Evolutionary conservation across 2,329 filamentous ascomycete species (phyloP), one percentile per base, ranked within the genome.

Genomic region (Sordariomycetes sp.): DNA sequence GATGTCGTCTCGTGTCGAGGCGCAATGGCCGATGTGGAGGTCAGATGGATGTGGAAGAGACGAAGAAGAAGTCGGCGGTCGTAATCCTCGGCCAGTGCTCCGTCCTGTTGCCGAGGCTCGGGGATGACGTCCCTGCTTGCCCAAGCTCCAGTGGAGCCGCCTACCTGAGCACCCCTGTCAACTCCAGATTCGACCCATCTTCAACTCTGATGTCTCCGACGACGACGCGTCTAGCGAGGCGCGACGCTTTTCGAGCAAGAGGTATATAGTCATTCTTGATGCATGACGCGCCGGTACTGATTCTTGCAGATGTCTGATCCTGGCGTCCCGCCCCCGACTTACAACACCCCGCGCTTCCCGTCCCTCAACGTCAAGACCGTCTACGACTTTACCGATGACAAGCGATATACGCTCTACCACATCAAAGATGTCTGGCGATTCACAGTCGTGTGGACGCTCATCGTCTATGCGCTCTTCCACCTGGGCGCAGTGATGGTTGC

Each of bases 401-500:
- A 56, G 41, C 43, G 39, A 32, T 70, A 71, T 39, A 72, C 75
- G 24, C 77, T 94, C 45, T 90, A 85, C 63, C 70, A 82, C 49
- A 68, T 85, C 3, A 54, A 59, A 39, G 86, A 94, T 51, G 84
- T 93, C 36, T 90, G 86, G 80, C 80, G 82, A 43, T 94, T 92
- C 57, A 94, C 86, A 2, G 61, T 92, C 12, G 72, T 80, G 51
- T 95, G 87, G 87, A 94, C 86, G 0, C 59, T 93, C 24, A 75
- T 94, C 20, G 74, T 86, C 44, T 90, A 84, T 47, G 77, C 73
- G 21, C 67, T 76, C 15, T 83, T 88, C 41, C 86, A 94, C 54
- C 49, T 88, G 14, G 69, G 77, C 21, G 83, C 82, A 3, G 78
- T 82, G 0, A 61, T 69, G 10, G 82, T 86, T 51, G 85, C 86